These are phyloP conservation scores for Agarophyton chilense DNA, from an alignment of 23 red algal species.

Conservation along the genomic window DNA sequence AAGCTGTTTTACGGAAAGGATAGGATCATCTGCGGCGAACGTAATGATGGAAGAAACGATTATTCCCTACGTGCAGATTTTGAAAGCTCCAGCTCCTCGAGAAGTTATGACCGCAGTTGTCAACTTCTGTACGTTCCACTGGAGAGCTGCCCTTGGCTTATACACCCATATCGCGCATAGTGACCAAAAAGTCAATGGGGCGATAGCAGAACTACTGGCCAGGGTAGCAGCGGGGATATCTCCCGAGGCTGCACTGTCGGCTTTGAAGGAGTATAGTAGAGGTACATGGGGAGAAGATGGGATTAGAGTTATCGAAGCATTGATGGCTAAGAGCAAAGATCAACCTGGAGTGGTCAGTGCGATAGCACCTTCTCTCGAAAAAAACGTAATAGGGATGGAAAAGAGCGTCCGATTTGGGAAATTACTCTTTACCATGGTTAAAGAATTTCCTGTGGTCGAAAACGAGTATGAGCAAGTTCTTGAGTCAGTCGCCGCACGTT, in stretches of 20 bases:
- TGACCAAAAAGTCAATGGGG: constrained; percentile 20
- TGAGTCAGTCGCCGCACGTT: constrained; percentile 34
- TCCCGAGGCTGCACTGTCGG: constrained; percentile 3
- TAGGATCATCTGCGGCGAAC: constrained; percentile 4
- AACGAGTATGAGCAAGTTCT: constrained; percentile 35
- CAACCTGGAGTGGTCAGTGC: neutral
- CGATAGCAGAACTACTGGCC: constrained; percentile 37
- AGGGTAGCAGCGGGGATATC: constrained; percentile 9
- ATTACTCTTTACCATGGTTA: constrained; percentile 52
- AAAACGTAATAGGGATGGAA: constrained; percentile 50
- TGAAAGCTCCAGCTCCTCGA: constrained; percentile 57
- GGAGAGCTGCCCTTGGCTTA: constrained; percentile 42
- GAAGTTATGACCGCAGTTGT: constrained; percentile 56
- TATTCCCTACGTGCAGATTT: constrained; percentile 9
- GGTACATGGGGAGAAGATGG: constrained; percentile 52
- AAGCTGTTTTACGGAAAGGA: constrained; percentile 12
- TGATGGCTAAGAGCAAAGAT: constrained; percentile 33
- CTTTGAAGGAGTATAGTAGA: constrained; percentile 9
- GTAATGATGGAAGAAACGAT: constrained; percentile 5
- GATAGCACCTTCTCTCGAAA: constrained; percentile 32
- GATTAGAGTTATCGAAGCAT: constrained; percentile 57
- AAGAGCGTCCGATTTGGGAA: constrained; percentile 76
- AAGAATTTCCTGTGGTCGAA: constrained; percentile 36
- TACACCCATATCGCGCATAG: neutral
- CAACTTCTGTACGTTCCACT: constrained; percentile 31